Base-by-base conservation (phyloP, 371 early-diverging fungal species). In the Capniomyces stellatus region DNA sequence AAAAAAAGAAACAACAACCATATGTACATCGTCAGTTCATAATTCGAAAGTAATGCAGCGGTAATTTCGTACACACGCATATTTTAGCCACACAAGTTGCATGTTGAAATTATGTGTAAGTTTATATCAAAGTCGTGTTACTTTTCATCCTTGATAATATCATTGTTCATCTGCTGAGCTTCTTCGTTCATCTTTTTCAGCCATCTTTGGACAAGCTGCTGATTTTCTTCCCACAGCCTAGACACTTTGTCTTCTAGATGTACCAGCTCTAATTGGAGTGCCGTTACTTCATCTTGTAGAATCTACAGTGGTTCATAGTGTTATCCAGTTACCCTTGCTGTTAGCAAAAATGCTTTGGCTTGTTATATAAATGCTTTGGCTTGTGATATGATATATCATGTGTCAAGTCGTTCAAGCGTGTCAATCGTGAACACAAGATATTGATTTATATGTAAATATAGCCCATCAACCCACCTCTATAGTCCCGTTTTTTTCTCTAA, bases 121-220 rank as follows among this genome's bases (percentile, higher is more conserved):
- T n/a, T n/a, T n/a, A n/a, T n/a, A n/a, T n/a, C n/a, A n/a, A n/a
- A n/a, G n/a, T n/a, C 28, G 10, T 10, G 6, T 19, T 54, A 54
- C 54, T 23, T 54, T 54, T 42, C 29, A 3, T 46, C 46, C 6
- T 39, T 3, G 43, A 39, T 76, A 47, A 89, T 94, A 1, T 84
- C 90, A 31, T 86, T 85, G 63, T 97, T 94, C 82, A 97, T 87
- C 57, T 82, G 81, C 27, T 86, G 82, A 0, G 88, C 93, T 61
- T 92, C 89, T 58, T 88, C 85, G 53, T 87, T 86, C 83, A 87
- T 93, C 59, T 87, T 84, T 54, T 77, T 71, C 29, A 97, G 78
- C 91, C 90, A 92, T 28, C 94, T 75, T 55, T 88, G 79, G 30
- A 97, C 67, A 25, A 97, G 66, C 46, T 86, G 79, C 2, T 67